Percentiles rank a stretch among this genome's conserved stretches.
phyloP scores from a whole-genome alignment of 1,139 yeast genomes.

The Pichia sp. region DNA sequence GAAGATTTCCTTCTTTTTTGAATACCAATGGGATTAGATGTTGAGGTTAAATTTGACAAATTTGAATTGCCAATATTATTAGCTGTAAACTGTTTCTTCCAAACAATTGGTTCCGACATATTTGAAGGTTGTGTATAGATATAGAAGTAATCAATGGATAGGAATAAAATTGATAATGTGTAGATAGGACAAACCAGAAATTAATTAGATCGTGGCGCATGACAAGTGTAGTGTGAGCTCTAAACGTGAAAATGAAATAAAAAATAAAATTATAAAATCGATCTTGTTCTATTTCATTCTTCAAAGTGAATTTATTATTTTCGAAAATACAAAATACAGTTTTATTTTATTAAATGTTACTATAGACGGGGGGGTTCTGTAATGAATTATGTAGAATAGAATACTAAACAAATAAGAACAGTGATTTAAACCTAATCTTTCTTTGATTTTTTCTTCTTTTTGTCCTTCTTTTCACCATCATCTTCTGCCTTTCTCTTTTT shows the following conservation, averaged over 20 bases:
- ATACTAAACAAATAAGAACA: background rate
- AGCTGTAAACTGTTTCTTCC: background rate
- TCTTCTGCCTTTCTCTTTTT: slow-evolving; percentile 41
- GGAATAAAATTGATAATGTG: background rate
- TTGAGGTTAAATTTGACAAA: background rate
- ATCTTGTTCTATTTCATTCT: too few relatives aligned
- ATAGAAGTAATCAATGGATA: too few relatives aligned
- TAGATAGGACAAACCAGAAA: background rate
- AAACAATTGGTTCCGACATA: background rate
- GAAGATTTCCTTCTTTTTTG: slow-evolving; percentile 32
- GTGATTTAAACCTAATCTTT: slow-evolving; percentile 3
- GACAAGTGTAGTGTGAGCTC: background rate
- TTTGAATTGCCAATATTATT: background rate
- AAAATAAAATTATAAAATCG: background rate
- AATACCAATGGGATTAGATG: slow-evolving; percentile 4
- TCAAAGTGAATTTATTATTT: too few relatives aligned
- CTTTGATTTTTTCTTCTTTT: slow-evolving; percentile 36
- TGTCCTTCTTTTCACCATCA: slow-evolving; percentile 42
- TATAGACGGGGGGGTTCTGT: slow-evolving; percentile 1
- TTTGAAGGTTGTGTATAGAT: background rate
- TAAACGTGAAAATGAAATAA: too few relatives aligned
- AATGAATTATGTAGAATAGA: background rate
- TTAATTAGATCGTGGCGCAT: background rate
- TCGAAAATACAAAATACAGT: background rate
- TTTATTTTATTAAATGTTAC: background rate